Evolutionary conservation across 31 red algal genomes (phyloP).

Genomic region (Endocladia muricata): DNA sequence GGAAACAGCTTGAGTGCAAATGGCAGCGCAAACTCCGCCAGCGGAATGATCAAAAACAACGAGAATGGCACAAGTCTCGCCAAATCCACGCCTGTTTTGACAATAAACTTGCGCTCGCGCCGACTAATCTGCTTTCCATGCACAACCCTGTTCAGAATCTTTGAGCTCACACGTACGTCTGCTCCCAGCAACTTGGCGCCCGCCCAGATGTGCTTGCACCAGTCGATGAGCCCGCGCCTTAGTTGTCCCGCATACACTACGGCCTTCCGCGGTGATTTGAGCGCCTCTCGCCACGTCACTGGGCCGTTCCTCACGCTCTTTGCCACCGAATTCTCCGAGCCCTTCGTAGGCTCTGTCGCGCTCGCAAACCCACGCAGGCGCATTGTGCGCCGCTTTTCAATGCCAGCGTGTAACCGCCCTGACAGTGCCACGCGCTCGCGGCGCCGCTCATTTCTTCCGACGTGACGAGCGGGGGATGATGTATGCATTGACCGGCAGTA

Average conservation of each 20-base stretch:
- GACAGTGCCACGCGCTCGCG: background rate
- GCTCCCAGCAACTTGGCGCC: slow-evolving; percentile 86
- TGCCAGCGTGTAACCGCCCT: background rate
- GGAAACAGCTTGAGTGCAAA: slow-evolving; percentile 96
- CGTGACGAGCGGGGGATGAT: too few relatives aligned
- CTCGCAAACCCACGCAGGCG: background rate
- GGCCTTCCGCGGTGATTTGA: slow-evolving; percentile 51
- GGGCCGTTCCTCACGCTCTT: background rate
- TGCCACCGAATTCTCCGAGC: background rate
- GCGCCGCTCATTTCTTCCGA: too few relatives aligned
- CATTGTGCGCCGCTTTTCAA: slow-evolving; percentile 6
- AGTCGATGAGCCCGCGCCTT: slow-evolving; percentile 41
- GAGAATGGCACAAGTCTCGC: slow-evolving; percentile 93
- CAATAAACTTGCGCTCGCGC: slow-evolving; percentile 89
- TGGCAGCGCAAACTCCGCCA: slow-evolving; percentile 98
- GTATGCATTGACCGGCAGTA: too few relatives aligned
- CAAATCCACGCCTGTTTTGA: slow-evolving; percentile 87
- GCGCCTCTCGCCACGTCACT: slow-evolving; percentile 68
- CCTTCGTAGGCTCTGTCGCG: background rate
- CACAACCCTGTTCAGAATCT: slow-evolving; percentile 74
- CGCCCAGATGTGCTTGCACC: slow-evolving; percentile 89
- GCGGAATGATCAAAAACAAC: slow-evolving; percentile 97
- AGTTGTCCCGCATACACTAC: slow-evolving; percentile 41
- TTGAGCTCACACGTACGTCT: slow-evolving; percentile 80
- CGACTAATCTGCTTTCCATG: slow-evolving; percentile 86